Evolutionary conservation across 2,329 filamentous ascomycete species (phyloP).

Genomic region (Hypoxylon sp.): DNA sequence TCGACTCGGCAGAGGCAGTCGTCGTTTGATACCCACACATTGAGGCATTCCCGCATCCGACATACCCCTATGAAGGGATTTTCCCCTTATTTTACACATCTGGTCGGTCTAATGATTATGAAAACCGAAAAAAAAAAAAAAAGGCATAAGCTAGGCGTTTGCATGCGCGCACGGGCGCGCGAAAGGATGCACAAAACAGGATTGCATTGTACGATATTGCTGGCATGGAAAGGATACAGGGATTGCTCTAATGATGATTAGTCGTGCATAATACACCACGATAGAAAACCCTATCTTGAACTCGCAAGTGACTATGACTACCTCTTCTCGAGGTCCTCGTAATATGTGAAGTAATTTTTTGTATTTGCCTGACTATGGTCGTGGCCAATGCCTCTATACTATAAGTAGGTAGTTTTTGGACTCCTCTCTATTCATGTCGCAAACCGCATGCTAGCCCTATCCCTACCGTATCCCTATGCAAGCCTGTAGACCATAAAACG

Average conservation of each 20-base stretch:
- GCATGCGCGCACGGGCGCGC: background rate
- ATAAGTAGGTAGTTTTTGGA: constrained; percentile 1
- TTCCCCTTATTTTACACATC: background rate
- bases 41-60: background rate
- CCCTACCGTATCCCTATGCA: constrained; percentile 27
- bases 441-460: constrained; percentile 9
- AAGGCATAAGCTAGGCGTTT: constrained; percentile 1
- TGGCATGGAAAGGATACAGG: background rate
- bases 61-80: background rate
- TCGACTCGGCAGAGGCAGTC: background rate
- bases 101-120: background rate
- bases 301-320: background rate
- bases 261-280: constrained; percentile 1
- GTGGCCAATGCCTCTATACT: constrained; percentile 1
- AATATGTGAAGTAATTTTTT: constrained; percentile 8
- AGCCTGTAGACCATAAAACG: constrained; percentile 22
- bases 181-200: background rate
- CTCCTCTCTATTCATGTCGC: constrained; percentile 14
- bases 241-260: background rate
- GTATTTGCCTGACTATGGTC: constrained; percentile 3
- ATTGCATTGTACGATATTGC: constrained; percentile 12
- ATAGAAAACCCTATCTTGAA: background rate
- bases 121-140: background rate
- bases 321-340: constrained; percentile 3
- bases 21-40: background rate